Evolutionary conservation across 2,329 filamentous ascomycete genomes (phyloP), one percentile per base, ranked within the genome.

Genomic region (Ceratocystis destructans): DNA sequence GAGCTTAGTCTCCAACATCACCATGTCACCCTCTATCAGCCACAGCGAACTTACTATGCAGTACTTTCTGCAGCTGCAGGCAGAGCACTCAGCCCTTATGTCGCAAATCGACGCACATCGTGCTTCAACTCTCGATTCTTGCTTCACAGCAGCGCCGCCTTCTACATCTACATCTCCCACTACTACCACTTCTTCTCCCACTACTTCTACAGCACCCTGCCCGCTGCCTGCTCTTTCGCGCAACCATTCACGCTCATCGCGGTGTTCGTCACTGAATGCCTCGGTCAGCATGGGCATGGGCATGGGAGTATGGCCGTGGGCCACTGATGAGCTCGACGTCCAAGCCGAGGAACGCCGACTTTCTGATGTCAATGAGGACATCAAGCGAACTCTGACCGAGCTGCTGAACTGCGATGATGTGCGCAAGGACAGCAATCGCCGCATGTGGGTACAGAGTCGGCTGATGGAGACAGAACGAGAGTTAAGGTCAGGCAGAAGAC

Each of bases 401-500:
- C 78, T 86, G 15, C 78, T 86, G 70, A 86, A 85, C 74, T 84
- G 81, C 73, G 79, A 82, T 28, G 75, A 78, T 46, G 80, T 83
- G 17, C 80, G 82, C 53, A 74, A 72, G 59, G 80, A 84, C 68
- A 73, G 75, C 33, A 75, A 77, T 1, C 80, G 83, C 71, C 80
- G 83, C 61, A 82, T 78, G 68, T 85, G 81, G 79, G 80, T 85
- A 44, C 83, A 85, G 72, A 77, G 79, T 22, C 76, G 82, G 15
- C 75, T 86, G 31, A 80, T 86, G 79, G 81, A 84, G 70, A 83
- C 82, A 22, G 82, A 85, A 71, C 80, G 80, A 71, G 82, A 85
- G 70, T 73, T 85, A 66, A 78, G 82, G 41, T 79, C 77, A 7
- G 79, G 81, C 45, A 76, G 82, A 62, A 76, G 82, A 70, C 74